These are phyloP conservation scores for Gossypium longicalyx DNA, from an alignment of 345 rosid species.

Conservation along the genomic window DNA sequence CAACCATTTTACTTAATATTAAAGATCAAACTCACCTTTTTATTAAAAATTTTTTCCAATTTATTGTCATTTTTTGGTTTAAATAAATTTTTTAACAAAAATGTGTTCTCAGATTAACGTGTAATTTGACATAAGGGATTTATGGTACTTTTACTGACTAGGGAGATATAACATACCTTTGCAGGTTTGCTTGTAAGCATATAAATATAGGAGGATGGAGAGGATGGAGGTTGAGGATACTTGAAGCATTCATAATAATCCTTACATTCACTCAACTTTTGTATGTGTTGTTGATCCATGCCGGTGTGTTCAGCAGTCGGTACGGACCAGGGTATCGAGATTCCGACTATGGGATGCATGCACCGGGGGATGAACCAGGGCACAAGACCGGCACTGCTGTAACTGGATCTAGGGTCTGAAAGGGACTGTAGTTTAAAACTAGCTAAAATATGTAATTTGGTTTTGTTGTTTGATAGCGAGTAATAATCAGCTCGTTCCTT, in stretches of 20 bases:
- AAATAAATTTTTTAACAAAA: too few relatives aligned
- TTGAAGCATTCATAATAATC: constrained; percentile 78
- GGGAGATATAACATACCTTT: background rate
- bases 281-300: constrained; percentile 65
- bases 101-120: too few relatives aligned
- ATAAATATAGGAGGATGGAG: constrained; percentile 81
- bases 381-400: constrained; percentile 26
- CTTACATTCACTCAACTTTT: constrained; percentile 63
- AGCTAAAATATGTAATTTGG: background rate
- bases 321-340: constrained; percentile 85
- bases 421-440: background rate
- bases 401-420: constrained; percentile 26
- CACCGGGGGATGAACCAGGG: constrained; percentile 28
- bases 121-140: too few relatives aligned
- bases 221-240: constrained; percentile 69
- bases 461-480: background rate
- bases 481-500: background rate
- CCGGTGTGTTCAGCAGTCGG: constrained; percentile 64
- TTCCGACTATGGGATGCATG: constrained; percentile 38
- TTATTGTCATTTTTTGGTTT: too few relatives aligned
- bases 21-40: too few relatives aligned
- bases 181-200: constrained; percentile 84
- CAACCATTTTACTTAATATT: too few relatives aligned
- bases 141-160: too few relatives aligned
- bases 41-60: too few relatives aligned